Conservation (phyloP, 1,284 basidiomycete species). For the Mycosarcoma mackinlayi region DNA sequence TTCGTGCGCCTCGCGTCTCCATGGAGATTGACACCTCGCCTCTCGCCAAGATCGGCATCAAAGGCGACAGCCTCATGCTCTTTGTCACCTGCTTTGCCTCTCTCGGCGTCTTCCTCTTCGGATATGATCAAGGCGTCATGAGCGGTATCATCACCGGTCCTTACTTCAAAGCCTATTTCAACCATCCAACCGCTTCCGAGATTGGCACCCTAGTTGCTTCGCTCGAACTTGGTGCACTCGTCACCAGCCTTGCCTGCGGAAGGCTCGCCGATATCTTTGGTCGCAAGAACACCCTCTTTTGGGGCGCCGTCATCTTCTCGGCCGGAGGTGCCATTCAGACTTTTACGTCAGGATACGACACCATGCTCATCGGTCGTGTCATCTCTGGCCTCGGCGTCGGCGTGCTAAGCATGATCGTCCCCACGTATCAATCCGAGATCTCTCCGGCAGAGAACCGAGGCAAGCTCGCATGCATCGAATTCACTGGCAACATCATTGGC, state of each 20-base stretch:
- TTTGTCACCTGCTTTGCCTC: conserved; percentile 78
- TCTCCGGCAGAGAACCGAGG: conserved; percentile 84
- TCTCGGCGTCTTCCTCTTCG: conserved; percentile 86
- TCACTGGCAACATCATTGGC: conserved; percentile 85
- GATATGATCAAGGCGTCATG: conserved; percentile 69
- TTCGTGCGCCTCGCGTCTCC: conserved; percentile 29
- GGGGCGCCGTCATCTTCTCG: conserved; percentile 87
- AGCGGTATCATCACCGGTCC: conserved; percentile 90
- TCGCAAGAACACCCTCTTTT: conserved; percentile 85
- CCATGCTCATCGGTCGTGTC: conserved; percentile 88
- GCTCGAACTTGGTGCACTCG: conserved; percentile 81
- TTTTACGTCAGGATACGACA: conserved; percentile 81
- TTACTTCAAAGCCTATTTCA: conserved; percentile 77
- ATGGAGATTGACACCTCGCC: conserved; percentile 55
- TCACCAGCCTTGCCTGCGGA: conserved; percentile 87
- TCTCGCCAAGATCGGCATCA: conserved; percentile 56
- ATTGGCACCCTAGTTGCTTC: conserved; percentile 82
- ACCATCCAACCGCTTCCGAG: conserved; percentile 75
- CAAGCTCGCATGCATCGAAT: conserved; percentile 87
- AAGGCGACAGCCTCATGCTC: conserved; percentile 63
- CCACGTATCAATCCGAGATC: conserved; percentile 97
- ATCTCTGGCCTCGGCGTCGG: conserved; percentile 94
- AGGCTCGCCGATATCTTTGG: conserved; percentile 87
- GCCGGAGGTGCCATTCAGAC: conserved; percentile 90
- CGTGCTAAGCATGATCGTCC: conserved; percentile 87